Evolutionary conservation across 2,329 filamentous ascomycete genomes (phyloP), one percentile per base, ranked within the genome.

Genomic region (Huntiella abstrusa): DNA sequence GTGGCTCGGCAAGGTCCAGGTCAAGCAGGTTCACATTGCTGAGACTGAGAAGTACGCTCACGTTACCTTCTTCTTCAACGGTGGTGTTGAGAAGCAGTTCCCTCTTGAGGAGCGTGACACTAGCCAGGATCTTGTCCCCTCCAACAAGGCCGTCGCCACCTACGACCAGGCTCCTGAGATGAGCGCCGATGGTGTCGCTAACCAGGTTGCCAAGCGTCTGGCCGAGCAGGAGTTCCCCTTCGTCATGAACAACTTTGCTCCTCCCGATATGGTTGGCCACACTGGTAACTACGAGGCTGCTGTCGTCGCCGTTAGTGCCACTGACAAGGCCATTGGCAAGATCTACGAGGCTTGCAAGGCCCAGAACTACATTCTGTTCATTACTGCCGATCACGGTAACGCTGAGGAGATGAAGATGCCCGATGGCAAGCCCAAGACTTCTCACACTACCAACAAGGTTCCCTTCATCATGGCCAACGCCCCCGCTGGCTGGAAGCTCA

Each of bases 51-150:
- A 98, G 71, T 98, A 98, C 64, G 91, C 91, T 33, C 91, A 98
- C 68, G 91, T 98, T 53, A 96, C 91, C 48, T 96, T 96, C 75
- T 96, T 96, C 75, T 96, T 96, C 79, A 98, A 98, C 67, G 91
- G 91, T 49, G 91, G 91, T 59, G 83, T 94, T 45, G 91, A 98
- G 69, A 93, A 95, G 70, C 83, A 84, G 52, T 98, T 95, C 66
- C 77, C 82, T 46, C 80, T 86, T 41, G 91, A 98, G 67, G 77
- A 80, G 52, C 83, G 91, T 54, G 91, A 98, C 58, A 82, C 94
- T 70, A 65, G 63, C 22, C 75, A 79, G 60, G 75, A 80, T 59
- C 67, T 80, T 4, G 87, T 98, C 40, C 79, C 86, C 43, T 94
- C 85, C 42, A 93, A 93, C 63, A 88, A 81, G 71, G 66, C 66